Evolutionary conservation across 2,329 filamentous ascomycete species (phyloP), one percentile per base, ranked within the genome.

Genomic region (Diplodia intermedia): DNA sequence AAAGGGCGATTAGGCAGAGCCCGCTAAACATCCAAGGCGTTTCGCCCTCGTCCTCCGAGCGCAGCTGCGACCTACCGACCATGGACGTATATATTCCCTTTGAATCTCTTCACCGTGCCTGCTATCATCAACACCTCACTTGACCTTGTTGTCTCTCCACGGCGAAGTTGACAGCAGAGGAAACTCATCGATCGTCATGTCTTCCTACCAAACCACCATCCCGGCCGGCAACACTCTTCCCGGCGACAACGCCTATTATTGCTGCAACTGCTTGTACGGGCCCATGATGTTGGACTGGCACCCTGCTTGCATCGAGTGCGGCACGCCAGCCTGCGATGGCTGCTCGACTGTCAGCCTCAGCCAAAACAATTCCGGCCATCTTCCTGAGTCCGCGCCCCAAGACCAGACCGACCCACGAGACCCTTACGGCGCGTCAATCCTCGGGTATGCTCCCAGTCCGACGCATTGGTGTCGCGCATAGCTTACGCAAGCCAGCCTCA

Each of bases 261-360:
- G 60, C 31, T 63, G 60, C 60, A 23, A 63, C 2, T 63, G 60
- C 60, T 5, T 26, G 4, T 63, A 26, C 60, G 60, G 60, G 1
- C 60, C 60, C 2, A 63, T 63, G 60, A n/a, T 63, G 12, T 52
- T 15, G 18, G 47, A 20, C 6, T 6, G 52, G 9, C 29, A 63
- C 47, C 29, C 60, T 6, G 60, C 43, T 12, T 63, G 60, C 60
- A 26, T 63, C 47, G 36, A 36, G 60, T 63, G 60, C 43, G 43
- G 47, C 60, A 6, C n/a, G 14, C 29, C 43, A 2, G 60, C 60
- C n/a, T 63, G 60, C 31, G 5, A 15, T 4, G 3, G 26, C n/a
- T 63, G 60, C 29, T 8, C 4, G 18, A 15, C n/a, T 11, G 15
- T 14, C 18, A 63, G 38, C 40, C 9, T 61, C 40, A 6, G 12